Percentiles rank a stretch among this genome's conserved stretches.
phyloP scores from a whole-genome alignment of 2,329 filamentous ascomycete species.

The Penicillium vulpinum region DNA sequence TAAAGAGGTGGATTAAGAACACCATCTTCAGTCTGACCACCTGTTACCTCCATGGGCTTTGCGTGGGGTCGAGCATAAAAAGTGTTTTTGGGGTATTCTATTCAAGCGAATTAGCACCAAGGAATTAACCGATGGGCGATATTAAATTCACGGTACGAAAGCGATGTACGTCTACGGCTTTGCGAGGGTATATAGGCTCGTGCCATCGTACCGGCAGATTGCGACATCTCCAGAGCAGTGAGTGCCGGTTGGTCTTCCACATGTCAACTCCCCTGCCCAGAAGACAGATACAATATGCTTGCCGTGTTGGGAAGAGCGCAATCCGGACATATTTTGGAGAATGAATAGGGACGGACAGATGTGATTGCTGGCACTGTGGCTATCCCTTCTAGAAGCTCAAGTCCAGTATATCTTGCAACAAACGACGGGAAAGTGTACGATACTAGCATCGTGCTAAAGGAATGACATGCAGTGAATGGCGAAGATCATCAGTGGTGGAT shows the following conservation, averaged over 20 bases:
- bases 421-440: background rate
- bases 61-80: background rate
- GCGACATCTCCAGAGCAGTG: background rate
- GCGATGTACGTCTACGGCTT: background rate
- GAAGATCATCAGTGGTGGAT: too few species aligned
- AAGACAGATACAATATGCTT: background rate
- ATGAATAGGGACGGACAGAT: background rate
- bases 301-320: background rate
- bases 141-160: background rate
- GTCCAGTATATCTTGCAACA: fast-evolving
- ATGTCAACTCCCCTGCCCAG: background rate
- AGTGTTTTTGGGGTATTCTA: background rate
- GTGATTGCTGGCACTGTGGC: background rate
- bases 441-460: background rate
- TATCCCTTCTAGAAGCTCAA: background rate
- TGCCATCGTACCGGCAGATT: background rate
- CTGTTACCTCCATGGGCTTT: background rate
- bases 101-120: background rate
- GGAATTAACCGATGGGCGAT: background rate
- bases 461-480: background rate
- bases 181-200: background rate
- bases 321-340: background rate
- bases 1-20: background rate
- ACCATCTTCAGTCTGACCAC: background rate
- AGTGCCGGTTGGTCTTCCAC: background rate